These are phyloP conservation scores for Raffaelea albimanens DNA, from an alignment of 2,329 filamentous ascomycete species.

Conservation along the genomic window DNA sequence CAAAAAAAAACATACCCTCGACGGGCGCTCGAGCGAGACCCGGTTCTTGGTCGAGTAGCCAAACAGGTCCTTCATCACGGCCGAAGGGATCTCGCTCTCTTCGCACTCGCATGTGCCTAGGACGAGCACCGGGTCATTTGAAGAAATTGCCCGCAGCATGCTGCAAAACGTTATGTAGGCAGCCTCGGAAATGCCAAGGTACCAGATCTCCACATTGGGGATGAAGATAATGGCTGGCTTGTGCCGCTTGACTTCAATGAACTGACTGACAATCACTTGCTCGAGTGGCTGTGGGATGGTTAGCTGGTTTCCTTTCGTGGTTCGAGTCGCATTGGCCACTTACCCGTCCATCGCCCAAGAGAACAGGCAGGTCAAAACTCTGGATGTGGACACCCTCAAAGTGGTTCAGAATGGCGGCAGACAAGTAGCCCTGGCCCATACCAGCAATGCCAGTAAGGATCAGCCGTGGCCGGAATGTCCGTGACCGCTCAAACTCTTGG, in stretches of 20 bases:
- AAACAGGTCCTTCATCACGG: constrained; percentile 70
- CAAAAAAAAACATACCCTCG: constrained; percentile 40
- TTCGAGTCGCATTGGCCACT: constrained; percentile 17
- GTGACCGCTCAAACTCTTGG: constrained; percentile 74
- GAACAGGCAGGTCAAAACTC: constrained; percentile 80
- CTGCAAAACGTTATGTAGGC: constrained; percentile 74
- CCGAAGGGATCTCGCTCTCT: constrained; percentile 48
- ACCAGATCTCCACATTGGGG: constrained; percentile 84
- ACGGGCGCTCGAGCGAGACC: constrained; percentile 59
- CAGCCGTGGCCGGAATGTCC: constrained; percentile 80
- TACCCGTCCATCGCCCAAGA: constrained; percentile 75
- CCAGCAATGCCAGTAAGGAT: constrained; percentile 73
- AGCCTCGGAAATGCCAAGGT: constrained; percentile 49
- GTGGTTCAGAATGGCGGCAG: constrained; percentile 76
- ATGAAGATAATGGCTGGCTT: constrained; percentile 96
- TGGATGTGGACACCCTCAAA: constrained; percentile 93
- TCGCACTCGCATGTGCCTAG: constrained; percentile 74
- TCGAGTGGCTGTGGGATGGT: constrained; percentile 53
- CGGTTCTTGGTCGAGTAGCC: constrained; percentile 75
- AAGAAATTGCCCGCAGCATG: constrained; percentile 72
- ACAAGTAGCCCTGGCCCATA: constrained; percentile 90
- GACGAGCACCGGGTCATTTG: constrained; percentile 81
- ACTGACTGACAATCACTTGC: constrained; percentile 81
- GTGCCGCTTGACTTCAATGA: constrained; percentile 85
- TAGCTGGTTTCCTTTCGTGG: not conserved